Evolutionary conservation across 345 rosid genomes (phyloP).

Genomic region (Citrus hindsii): DNA sequence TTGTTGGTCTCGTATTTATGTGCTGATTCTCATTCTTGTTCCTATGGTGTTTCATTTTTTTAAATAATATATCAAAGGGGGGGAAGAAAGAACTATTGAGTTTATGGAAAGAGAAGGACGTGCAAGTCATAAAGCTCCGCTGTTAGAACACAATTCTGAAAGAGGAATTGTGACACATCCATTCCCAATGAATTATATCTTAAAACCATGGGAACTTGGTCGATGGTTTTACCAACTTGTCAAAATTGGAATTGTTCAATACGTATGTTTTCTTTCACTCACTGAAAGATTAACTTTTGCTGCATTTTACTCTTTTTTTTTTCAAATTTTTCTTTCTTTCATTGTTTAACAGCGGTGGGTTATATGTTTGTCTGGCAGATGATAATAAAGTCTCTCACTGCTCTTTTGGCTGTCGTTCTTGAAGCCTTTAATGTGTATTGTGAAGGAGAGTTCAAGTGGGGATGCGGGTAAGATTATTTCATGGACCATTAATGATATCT

Average conservation of each 20-base stretch:
- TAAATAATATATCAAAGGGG: constrained; percentile 46
- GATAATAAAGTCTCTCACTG: constrained; percentile 82
- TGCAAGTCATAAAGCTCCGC: constrained; percentile 50
- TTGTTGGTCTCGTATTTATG: not conserved
- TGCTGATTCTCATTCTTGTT: not conserved
- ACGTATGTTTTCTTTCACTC: constrained; percentile 58
- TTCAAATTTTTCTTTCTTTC: constrained; percentile 10
- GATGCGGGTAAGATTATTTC: constrained; percentile 75
- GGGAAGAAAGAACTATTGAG: constrained; percentile 83
- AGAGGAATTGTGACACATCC: constrained; percentile 73
- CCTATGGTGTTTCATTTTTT: not conserved
- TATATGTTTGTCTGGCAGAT: constrained; percentile 56
- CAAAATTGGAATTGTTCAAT: constrained; percentile 98
- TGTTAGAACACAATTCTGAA: constrained; percentile 56
- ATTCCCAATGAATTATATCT: constrained; percentile 78
- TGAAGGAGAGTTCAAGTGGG: constrained; percentile 92
- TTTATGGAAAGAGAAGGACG: constrained; percentile 94
- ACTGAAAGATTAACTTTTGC: constrained; percentile 13
- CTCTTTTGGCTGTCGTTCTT: constrained; percentile 81
- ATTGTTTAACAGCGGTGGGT: constrained; percentile 8
- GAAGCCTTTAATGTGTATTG: constrained; percentile 90
- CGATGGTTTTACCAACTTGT: constrained; percentile 93
- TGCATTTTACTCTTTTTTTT: not conserved
- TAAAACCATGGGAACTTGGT: constrained; percentile 93
- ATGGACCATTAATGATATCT: not conserved